phyloP scores from a whole-genome alignment of 106 monocot species.

The Allium sativum region DNA sequence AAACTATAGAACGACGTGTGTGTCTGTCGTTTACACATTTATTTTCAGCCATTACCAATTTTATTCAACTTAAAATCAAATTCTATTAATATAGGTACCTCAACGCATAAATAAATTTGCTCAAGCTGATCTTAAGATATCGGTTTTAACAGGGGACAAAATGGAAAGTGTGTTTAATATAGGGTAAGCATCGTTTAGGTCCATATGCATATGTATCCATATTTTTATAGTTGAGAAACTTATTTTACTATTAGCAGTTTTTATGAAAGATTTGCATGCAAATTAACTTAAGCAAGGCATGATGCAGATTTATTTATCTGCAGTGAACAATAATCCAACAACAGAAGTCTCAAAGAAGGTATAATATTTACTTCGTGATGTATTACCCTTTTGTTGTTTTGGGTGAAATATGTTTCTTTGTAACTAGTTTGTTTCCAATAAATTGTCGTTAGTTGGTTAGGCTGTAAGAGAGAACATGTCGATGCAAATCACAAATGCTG shows the following conservation, averaged over 20 bases:
- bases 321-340: slow-evolving; percentile 18
- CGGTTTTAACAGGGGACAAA: slow-evolving; percentile 91
- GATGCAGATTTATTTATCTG: slow-evolving; percentile 62
- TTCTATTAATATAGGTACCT: slow-evolving; percentile 34
- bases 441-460: slow-evolving; percentile 32
- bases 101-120: slow-evolving; percentile 84
- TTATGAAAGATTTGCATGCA: slow-evolving; percentile 58
- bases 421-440: slow-evolving; percentile 16
- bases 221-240: background rate
- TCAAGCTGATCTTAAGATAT: slow-evolving; percentile 85
- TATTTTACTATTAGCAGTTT: background rate
- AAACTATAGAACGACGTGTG: slow-evolving; percentile 56
- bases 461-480: slow-evolving; percentile 51
- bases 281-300: slow-evolving; percentile 82
- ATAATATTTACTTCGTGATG: background rate
- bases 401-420: slow-evolving; percentile 15
- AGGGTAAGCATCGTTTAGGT: slow-evolving; percentile 30
- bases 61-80: background rate
- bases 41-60: background rate
- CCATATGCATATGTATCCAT: no score
- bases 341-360: slow-evolving; percentile 47
- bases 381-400: background rate
- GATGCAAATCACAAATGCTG: slow-evolving; percentile 64
- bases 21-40: background rate
- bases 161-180: slow-evolving; percentile 90